Evolutionary conservation across 495 filamentous ascomycete genomes (phyloP), one percentile per base, ranked within the genome.

Genomic region (Talaromyces proteolyticus): DNA sequence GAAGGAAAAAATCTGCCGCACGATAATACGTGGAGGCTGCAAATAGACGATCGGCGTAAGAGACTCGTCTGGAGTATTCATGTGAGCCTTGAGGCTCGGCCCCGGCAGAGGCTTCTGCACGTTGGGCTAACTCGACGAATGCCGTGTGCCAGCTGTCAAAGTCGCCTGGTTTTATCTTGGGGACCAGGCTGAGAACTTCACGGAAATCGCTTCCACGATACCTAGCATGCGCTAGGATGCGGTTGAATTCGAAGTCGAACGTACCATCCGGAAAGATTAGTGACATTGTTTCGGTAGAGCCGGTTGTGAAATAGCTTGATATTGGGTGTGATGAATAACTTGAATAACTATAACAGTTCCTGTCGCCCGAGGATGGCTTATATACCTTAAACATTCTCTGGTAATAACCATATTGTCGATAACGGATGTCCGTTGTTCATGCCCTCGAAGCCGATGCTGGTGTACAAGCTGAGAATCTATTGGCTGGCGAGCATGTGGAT

Each of bases 21-120:
- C 71, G 72, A 55, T 62, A 74, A 51, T 79, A 79, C 17, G 43
- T 67, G 3, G 72, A 55, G 6, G 64, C 63, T 8, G 51, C 49
- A 55, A 74, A 73, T 36, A 52, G 56, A 6, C 58, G 51, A 29
- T 67, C 59, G 6, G 69, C 56, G 1, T 58, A 62, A 11, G 64
- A 64, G 37, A 71, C 56, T 34, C 14, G 8, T 34, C 29, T 34
- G 8, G 29, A 34, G 29, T 34, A 4, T 34, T 34, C 8, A 34
- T 34, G 8, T 34, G 29, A 4, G 8, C 29, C n/a, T n/a, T n/a
- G 29, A 4, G 62, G 60, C 44, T 19, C 16, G 10, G 10, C 40
- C 2, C 40, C 40, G 40, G 40, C 40, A 22, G 16, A 18, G 16
- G 20, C 20, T 22, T 18, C 40, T 6, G 61, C 49, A 14, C 53